These are phyloP conservation scores for Diutina scorzettiae DNA, from an alignment of 1,139 yeast species.

Conservation along the genomic window DNA sequence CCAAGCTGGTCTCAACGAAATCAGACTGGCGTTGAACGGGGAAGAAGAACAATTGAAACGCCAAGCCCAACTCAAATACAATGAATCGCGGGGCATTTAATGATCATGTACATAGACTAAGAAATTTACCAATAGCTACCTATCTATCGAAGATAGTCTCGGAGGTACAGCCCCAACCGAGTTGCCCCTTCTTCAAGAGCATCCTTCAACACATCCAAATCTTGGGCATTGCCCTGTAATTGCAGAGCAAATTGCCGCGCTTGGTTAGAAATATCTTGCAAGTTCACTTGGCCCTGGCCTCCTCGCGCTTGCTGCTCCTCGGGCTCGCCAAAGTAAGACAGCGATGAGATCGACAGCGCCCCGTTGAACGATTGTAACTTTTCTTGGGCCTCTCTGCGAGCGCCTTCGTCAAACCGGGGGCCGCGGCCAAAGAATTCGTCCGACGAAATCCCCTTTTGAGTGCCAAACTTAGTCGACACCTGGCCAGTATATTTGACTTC, in stretches of 20 bases:
- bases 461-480: conserved; percentile 67
- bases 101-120: neutral
- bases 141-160: conserved; percentile 59
- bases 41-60: conserved; percentile 3
- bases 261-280: conserved; percentile 38
- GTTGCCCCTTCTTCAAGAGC: conserved; percentile 94
- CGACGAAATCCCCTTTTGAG: conserved; percentile 88
- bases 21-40: conserved; percentile 30
- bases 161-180: conserved; percentile 68
- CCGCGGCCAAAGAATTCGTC: conserved; percentile 92
- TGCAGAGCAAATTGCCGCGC: conserved; percentile 61
- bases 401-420: conserved; percentile 60
- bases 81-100: neutral
- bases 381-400: conserved; percentile 65
- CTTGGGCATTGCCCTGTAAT: conserved; percentile 71
- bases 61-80: conserved; percentile 1
- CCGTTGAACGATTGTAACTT: conserved; percentile 75
- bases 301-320: conserved; percentile 24
- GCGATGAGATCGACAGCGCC: conserved; percentile 83
- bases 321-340: conserved; percentile 87
- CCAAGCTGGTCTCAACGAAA: conserved; percentile 36
- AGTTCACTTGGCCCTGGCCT: conserved; percentile 15
- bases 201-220: conserved; percentile 75
- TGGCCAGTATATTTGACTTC: conserved; percentile 57
- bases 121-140: neutral